Percentiles rank a stretch among this genome's conserved stretches.
These are phyloP conservation scores for Hypoxylon sp. DNA, from an alignment of 2,329 filamentous ascomycete genomes.

Conservation along the genomic window DNA sequence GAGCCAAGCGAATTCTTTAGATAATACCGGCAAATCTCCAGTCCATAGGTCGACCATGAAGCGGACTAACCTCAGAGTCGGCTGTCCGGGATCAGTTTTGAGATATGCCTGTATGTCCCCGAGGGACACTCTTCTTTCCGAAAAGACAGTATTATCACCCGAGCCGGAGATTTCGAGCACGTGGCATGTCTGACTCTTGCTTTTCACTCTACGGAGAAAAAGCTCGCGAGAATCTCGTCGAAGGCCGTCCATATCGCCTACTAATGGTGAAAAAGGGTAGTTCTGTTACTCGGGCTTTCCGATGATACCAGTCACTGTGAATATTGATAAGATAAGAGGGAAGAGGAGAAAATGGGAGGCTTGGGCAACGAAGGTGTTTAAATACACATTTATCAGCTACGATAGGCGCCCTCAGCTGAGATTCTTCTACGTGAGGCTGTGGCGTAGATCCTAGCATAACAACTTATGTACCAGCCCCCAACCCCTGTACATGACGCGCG, in stretches of 20 bases:
- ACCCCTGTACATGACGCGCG: neutral
- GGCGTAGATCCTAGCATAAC: neutral
- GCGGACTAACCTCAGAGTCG: slow-evolving; percentile 20
- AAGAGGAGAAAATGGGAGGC: neutral
- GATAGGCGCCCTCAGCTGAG: neutral
- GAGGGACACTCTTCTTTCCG: slow-evolving; percentile 3
- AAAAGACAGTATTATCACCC: neutral
- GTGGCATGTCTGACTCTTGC: neutral
- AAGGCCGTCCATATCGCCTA: slow-evolving; percentile 17
- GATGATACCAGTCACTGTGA: neutral
- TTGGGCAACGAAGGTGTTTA: neutral
- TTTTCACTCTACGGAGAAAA: neutral
- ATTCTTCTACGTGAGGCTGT: neutral
- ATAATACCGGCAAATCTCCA: neutral
- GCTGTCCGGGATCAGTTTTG: neutral
- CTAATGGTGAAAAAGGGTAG: neutral
- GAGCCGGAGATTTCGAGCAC: slow-evolving; percentile 23
- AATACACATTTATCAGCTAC: neutral
- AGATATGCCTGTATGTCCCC: slow-evolving; percentile 11
- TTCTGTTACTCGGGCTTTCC: neutral
- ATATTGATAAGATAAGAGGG: neutral
- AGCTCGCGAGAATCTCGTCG: neutral
- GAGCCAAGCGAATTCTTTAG: slow-evolving; percentile 9
- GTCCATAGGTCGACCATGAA: neutral
- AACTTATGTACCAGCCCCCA: too few relatives aligned